Base-by-base conservation (phyloP, 83 land plant species). In the Larix sibirica region DNA sequence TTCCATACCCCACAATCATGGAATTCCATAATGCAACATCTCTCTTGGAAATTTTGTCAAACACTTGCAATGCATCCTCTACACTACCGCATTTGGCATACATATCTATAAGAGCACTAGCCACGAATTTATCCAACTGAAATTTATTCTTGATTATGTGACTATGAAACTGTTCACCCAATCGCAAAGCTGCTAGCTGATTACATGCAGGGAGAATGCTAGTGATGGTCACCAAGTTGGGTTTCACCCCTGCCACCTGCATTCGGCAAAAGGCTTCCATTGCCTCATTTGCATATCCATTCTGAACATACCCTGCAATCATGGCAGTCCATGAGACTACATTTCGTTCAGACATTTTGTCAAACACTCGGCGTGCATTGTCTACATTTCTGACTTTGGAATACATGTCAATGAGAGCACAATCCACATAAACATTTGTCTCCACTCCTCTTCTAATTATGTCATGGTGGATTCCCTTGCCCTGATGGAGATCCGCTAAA, bases 1-100 rank as follows among this genome's bases (percentile, higher is more conserved):
- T 88, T 17, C 93, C 93, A 79, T 82, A 91, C 36, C 95, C 95
- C 69, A 67, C 79, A 65, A 93, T 93, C 95, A 93, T 90, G 40
- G 95, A 86, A 20, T 92, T 90, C 93, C 93, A 93, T 26, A 90
- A 85, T 9, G 89, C 83, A 0, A 86, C 63, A 63, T 91, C 86
- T 23, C 77, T 67, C 54, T 68, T 62, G 21, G 54, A 74, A 6
- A 69, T 36, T 8, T 23, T 75, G 18, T 78, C 47, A 66, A 93
- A 90, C 1, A 87, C 73, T 12, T 60, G 40, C 21, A 62, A 23
- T 12, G 93, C 91, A 60, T 90, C 95, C 58, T 80, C 83, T 2
- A 89, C 81, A 78, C 84, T 79, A 4, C 93, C 40, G 79, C 62
- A 31, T 79, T 79, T 20, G 33, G 33, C 0, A 77, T 77, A 77